These are phyloP conservation scores for Bothriochloa decipiens DNA, from an alignment of 176 grass and related monocot species.

Conservation along the genomic window DNA sequence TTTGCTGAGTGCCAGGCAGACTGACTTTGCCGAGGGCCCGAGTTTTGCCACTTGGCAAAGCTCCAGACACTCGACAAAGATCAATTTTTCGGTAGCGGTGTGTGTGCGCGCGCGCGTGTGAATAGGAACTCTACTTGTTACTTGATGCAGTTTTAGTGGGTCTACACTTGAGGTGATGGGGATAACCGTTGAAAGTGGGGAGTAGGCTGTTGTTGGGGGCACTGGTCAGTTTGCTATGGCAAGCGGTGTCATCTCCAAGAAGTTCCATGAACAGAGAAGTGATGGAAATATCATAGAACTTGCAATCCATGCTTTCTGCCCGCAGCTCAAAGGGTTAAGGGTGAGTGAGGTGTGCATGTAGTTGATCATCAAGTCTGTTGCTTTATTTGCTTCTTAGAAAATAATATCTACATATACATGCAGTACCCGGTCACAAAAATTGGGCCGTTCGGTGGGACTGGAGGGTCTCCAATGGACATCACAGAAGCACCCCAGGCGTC, in stretches of 20 bases:
- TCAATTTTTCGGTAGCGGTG: no score
- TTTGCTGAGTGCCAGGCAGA: no score
- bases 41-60: no score
- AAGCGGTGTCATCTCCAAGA: background rate
- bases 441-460: background rate
- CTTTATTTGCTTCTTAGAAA: no score
- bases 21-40: no score
- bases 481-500: background rate
- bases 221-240: conserved; percentile 20
- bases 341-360: background rate
- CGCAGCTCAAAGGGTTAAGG: background rate
- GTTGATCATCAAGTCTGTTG: no score
- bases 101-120: no score
- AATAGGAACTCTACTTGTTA: no score
- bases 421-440: background rate
- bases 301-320: background rate
- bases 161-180: conserved; percentile 28
- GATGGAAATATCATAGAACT: background rate
- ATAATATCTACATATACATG: background rate
- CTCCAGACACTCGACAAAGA: no score
- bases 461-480: background rate
- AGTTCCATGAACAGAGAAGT: background rate
- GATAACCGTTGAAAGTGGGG: background rate
- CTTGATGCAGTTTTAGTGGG: background rate
- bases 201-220: conserved; percentile 33